Evolutionary conservation across 306 rosid genomes (phyloP).

Genomic region (Elaeagnus macrophylla): DNA sequence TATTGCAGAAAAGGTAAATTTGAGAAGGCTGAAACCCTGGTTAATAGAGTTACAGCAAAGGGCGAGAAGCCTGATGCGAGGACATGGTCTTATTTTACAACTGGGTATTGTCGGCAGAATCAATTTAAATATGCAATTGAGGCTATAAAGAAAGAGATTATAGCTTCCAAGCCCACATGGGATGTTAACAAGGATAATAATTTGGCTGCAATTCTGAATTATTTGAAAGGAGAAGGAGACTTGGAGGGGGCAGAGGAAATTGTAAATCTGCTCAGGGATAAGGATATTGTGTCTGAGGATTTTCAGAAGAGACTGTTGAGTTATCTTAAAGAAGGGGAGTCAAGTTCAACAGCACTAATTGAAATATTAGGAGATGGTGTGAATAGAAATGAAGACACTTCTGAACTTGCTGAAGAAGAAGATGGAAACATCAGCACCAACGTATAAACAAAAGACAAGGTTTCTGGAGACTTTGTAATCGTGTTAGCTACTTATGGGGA

Average conservation of each 20-base stretch:
- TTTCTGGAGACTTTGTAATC: no score
- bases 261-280: slow-evolving; percentile 6
- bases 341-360: background rate
- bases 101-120: background rate
- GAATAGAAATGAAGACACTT: slow-evolving; percentile 7
- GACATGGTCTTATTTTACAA: slow-evolving; percentile 14
- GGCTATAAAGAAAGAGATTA: slow-evolving; percentile 14
- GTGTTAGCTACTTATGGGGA: no score
- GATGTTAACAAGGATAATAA: slow-evolving; percentile 3
- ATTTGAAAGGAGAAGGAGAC: slow-evolving; percentile 18
- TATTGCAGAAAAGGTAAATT: slow-evolving; percentile 19
- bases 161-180: slow-evolving; percentile 2
- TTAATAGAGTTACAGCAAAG: slow-evolving; percentile 2
- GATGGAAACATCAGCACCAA: background rate
- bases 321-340: slow-evolving; percentile 6
- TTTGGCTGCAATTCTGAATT: slow-evolving; percentile 13
- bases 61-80: slow-evolving; percentile 3
- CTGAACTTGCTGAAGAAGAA: background rate
- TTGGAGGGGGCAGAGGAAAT: slow-evolving; percentile 13
- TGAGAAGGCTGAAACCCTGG: slow-evolving; percentile 19
- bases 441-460: background rate
- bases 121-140: slow-evolving; percentile 15
- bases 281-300: slow-evolving; percentile 1
- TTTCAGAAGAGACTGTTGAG: slow-evolving; percentile 9
- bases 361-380: background rate